These are phyloP conservation scores for Irpex rosettiformis DNA, from an alignment of 1,284 basidiomycete species.

Conservation along the genomic window DNA sequence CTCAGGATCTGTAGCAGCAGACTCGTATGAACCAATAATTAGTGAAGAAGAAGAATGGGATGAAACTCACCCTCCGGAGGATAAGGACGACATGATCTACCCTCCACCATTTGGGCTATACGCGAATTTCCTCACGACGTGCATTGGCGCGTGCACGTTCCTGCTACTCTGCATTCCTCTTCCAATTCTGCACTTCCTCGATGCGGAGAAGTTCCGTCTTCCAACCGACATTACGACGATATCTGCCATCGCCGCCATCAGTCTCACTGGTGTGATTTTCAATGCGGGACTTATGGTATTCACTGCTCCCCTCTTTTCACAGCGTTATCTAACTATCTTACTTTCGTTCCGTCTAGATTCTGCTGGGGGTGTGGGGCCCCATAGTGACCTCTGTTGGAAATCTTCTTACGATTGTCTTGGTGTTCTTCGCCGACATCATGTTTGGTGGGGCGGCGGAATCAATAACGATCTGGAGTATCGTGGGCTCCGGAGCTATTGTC, in stretches of 20 bases:
- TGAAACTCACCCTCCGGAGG: conserved; percentile 17
- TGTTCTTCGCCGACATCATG: conserved; percentile 67
- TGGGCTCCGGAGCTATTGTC: conserved; percentile 69
- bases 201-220: conserved; percentile 55
- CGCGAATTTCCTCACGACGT: conserved; percentile 68
- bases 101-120: conserved; percentile 76
- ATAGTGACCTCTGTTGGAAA: conserved; percentile 81
- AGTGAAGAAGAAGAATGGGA: conserved; percentile 21
- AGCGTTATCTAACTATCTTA: conserved; percentile 10
- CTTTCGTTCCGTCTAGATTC: conserved; percentile 46
- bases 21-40: conserved; percentile 17
- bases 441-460: conserved; percentile 55
- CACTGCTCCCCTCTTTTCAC: conserved; percentile 1
- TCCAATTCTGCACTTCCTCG: conserved; percentile 61
- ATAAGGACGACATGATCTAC: conserved; percentile 34
- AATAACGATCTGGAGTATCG: conserved; percentile 59
- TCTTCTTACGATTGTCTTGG: conserved; percentile 80
- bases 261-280: conserved; percentile 64
- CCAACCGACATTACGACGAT: conserved; percentile 45
- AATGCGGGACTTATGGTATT: conserved; percentile 76
- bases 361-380: conserved; percentile 81
- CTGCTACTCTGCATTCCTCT: conserved; percentile 68
- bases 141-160: conserved; percentile 65
- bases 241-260: conserved; percentile 57
- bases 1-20: conserved; percentile 30